Evolutionary conservation across 352 stramenopile genomes (phyloP).

Genomic region (Phytophthora foliorum): DNA sequence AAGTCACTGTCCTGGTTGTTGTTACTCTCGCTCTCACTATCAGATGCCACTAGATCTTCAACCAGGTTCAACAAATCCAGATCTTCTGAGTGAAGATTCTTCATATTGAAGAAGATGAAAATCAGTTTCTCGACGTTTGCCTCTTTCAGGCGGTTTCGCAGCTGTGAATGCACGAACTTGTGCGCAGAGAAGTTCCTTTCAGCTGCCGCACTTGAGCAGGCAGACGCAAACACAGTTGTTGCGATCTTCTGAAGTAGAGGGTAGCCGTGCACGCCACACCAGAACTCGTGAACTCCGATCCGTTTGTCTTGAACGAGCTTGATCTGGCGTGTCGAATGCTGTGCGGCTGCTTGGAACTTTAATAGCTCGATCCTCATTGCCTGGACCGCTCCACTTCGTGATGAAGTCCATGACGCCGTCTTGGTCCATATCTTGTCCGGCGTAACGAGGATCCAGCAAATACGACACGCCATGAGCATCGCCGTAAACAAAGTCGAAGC

Average conservation of each 20-base stretch:
- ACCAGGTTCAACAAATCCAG: not conserved
- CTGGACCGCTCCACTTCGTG: too few species aligned
- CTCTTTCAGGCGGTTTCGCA: slow-evolving; percentile 1
- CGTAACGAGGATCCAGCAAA: not conserved
- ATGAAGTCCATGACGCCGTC: too few species aligned
- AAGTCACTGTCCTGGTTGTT: slow-evolving; percentile 8
- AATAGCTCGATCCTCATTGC: too few species aligned
- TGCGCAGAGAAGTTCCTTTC: slow-evolving; percentile 6
- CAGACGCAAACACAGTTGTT: not conserved
- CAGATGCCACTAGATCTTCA: not conserved
- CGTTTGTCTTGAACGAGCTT: slow-evolving; percentile 2
- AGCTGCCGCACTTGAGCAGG: not conserved
- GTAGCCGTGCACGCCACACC: not conserved
- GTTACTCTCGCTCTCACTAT: not conserved
- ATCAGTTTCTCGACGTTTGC: not conserved
- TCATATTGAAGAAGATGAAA: slow-evolving; percentile 10
- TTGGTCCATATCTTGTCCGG: not conserved
- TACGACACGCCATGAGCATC: not conserved
- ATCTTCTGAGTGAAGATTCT: not conserved
- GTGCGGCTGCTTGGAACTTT: not conserved
- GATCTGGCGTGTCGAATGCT: not conserved
- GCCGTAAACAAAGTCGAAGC: not conserved
- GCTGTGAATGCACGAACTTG: not conserved
- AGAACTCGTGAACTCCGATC: not conserved
- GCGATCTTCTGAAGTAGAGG: slow-evolving; percentile 7